phyloP scores from a whole-genome alignment of 495 filamentous ascomycete genomes.

The Lineolata rhizophorae region DNA sequence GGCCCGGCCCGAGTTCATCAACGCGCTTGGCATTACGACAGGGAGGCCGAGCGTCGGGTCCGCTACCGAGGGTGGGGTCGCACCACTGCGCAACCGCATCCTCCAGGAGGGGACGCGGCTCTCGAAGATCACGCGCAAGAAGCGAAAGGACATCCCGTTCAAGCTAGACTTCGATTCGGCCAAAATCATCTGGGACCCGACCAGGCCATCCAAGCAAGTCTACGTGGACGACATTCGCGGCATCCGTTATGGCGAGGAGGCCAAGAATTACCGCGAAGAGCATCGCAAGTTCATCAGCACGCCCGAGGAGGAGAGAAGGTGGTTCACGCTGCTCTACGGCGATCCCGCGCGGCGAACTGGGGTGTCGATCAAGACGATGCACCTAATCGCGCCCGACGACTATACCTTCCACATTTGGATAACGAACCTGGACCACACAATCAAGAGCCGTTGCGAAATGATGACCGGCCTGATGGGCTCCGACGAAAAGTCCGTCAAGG shows the following conservation, averaged over 20 bases:
- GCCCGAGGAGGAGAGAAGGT: constrained; percentile 38
- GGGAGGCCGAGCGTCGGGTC: constrained; percentile 10
- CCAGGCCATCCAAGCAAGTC: constrained; percentile 55
- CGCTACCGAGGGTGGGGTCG: constrained; percentile 25
- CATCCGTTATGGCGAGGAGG: constrained; percentile 67
- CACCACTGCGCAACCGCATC: constrained; percentile 44
- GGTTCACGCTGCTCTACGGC: constrained; percentile 76
- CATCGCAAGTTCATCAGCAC: constrained; percentile 45
- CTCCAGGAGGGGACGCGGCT: constrained; percentile 57
- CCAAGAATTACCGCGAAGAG: constrained; percentile 73
- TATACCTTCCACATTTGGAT: constrained; percentile 57
- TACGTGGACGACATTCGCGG: constrained; percentile 91
- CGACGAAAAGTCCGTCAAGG: constrained; percentile 55
- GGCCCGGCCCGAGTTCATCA: not conserved
- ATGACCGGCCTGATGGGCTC: constrained; percentile 61
- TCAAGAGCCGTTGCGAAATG: constrained; percentile 62
- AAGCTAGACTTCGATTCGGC: constrained; percentile 58
- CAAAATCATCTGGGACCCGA: constrained; percentile 72
- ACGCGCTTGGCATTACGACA: constrained; percentile 19
- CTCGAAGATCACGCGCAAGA: constrained; percentile 66
- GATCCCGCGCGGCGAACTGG: constrained; percentile 44
- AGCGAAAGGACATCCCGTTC: constrained; percentile 48
- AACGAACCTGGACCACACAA: constrained; percentile 54
- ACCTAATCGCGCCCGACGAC: constrained; percentile 56
- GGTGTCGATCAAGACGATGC: constrained; percentile 50